Conservation (phyloP, 2,329 filamentous ascomycete species). For the Clonostachys chloroleuca region DNA sequence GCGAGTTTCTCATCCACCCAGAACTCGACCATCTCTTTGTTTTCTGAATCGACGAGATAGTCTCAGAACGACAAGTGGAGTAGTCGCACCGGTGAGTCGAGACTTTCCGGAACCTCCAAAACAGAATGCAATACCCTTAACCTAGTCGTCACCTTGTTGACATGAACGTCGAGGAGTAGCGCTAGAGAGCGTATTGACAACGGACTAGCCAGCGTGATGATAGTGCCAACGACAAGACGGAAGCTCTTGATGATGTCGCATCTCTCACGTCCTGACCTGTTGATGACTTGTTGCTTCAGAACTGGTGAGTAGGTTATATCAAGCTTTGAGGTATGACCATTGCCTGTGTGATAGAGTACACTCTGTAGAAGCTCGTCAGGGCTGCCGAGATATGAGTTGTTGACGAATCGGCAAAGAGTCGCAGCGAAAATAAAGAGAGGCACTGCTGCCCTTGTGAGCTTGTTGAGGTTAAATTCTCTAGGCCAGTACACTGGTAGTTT, state of each 20-base stretch:
- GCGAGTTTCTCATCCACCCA: not conserved
- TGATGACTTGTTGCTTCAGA: no score
- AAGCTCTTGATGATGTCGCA: no score
- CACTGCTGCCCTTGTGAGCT: no score
- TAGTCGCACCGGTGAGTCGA: not conserved
- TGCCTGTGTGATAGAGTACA: no score
- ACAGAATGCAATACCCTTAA: not conserved
- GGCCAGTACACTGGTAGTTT: constrained; percentile 5
- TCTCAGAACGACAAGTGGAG: not conserved
- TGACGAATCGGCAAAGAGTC: constrained; percentile 9
- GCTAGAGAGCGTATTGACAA: not conserved
- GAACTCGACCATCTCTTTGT: not conserved
- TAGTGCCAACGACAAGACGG: no score
- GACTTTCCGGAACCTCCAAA: not conserved
- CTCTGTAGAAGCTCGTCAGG: no score
- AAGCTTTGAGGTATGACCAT: no score
- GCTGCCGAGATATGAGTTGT: no score
- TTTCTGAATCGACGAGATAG: not conserved
- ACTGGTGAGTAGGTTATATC: no score
- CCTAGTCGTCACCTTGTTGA: not conserved
- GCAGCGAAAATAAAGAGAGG: no score
- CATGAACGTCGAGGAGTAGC: not conserved
- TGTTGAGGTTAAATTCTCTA: not conserved
- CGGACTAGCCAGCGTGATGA: not conserved
- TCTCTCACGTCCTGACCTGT: no score